phyloP scores from a whole-genome alignment of 1,284 basidiomycete species.

The Puccinia horiana region DNA sequence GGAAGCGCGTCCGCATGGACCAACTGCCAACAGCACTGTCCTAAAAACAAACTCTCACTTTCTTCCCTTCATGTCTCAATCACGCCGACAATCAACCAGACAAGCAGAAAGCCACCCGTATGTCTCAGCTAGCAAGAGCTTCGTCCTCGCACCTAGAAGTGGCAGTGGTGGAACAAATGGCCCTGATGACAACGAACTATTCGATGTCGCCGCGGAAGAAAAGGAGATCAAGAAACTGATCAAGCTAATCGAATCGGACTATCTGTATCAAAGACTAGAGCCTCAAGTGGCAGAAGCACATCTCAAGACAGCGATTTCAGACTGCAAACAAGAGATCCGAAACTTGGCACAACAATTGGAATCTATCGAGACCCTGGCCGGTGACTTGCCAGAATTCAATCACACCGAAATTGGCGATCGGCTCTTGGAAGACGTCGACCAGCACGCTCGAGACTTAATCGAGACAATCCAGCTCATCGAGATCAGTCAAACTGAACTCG shows the following conservation, averaged over 20 bases:
- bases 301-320: slow-evolving; percentile 28
- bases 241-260: slow-evolving; percentile 40
- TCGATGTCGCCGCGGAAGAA: slow-evolving; percentile 13
- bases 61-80: not conserved
- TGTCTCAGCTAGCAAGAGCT: slow-evolving; percentile 28
- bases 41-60: not conserved
- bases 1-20: not conserved
- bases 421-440: slow-evolving; percentile 24
- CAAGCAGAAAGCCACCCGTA: not conserved
- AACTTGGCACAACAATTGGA: slow-evolving; percentile 14
- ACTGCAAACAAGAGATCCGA: slow-evolving; percentile 28
- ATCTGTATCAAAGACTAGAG: slow-evolving; percentile 18
- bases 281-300: slow-evolving; percentile 6
- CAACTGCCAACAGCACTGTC: no score
- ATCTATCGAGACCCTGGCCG: not conserved
- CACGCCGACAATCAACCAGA: not conserved
- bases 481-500: slow-evolving; percentile 1
- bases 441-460: slow-evolving; percentile 29
- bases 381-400: slow-evolving; percentile 31
- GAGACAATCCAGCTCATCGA: slow-evolving; percentile 32
- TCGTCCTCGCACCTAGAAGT: not conserved
- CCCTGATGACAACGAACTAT: not conserved
- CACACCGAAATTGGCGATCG: not conserved
- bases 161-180: not conserved
- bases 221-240: not conserved